A percentile compares a stretch with the other conserved stretches of the same genome.
phyloP scores from a whole-genome alignment of 345 rosid genomes.

The Theobroma cacao region DNA sequence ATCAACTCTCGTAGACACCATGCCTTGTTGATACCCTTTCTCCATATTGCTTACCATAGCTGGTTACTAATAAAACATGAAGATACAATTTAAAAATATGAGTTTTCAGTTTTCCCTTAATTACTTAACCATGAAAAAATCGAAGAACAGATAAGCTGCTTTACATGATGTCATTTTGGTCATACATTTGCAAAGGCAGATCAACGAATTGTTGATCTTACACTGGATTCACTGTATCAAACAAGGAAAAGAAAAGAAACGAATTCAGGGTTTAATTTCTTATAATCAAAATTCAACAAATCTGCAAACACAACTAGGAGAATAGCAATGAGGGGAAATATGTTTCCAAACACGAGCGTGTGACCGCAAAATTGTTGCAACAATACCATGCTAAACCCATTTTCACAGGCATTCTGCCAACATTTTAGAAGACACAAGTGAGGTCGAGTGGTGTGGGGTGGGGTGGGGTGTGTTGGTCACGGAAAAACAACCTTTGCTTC shows the following conservation, averaged over 20 bases:
- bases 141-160: not conserved
- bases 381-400: too few relatives aligned
- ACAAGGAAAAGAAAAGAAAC: not conserved
- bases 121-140: not conserved
- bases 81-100: not conserved
- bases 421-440: not conserved
- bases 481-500: not conserved
- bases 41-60: not conserved
- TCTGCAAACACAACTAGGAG: not conserved
- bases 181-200: not conserved
- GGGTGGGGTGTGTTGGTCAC: not conserved
- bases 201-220: constrained; percentile 4
- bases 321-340: not conserved
- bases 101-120: not conserved
- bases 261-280: not conserved
- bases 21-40: too few relatives aligned
- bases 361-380: not conserved
- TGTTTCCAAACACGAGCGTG: not conserved
- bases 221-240: not conserved
- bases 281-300: not conserved
- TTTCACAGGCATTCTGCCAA: not conserved
- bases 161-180: not conserved
- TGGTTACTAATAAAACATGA: not conserved
- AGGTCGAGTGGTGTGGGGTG: too few relatives aligned
- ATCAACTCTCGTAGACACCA: too few relatives aligned